Percentiles rank a stretch among this genome's conserved stretches.
phyloP scores from a whole-genome alignment of 2,329 filamentous ascomycete species.

The Aureobasidium subglaciale region DNA sequence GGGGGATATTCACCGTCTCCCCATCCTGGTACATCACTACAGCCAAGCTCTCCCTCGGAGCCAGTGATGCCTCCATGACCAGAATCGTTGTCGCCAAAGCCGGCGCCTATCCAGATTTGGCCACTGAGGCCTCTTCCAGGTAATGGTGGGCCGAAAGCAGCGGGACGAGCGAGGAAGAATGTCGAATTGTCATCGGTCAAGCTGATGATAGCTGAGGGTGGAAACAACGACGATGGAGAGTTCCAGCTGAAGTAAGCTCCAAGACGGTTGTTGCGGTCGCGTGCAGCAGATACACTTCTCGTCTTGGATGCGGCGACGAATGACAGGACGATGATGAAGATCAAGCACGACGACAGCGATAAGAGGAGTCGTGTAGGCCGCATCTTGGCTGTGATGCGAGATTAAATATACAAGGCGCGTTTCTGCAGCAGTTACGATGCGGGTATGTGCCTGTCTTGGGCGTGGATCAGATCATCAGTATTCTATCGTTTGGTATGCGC shows the following conservation, averaged over 20 bases:
- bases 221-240: slow-evolving; percentile 77
- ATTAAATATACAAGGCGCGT: background rate
- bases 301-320: slow-evolving; percentile 29
- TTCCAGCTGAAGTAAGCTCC: slow-evolving; percentile 42
- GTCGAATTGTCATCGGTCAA: slow-evolving; percentile 97
- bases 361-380: slow-evolving; percentile 36
- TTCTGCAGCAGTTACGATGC: background rate
- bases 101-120: slow-evolving; percentile 86
- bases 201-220: slow-evolving; percentile 90
- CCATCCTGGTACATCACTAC: slow-evolving; percentile 91
- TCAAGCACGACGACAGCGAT: slow-evolving; percentile 36
- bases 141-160: slow-evolving; percentile 80
- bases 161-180: slow-evolving; percentile 87
- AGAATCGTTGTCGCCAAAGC: slow-evolving; percentile 74
- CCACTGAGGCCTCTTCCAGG: slow-evolving; percentile 73
- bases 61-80: slow-evolving; percentile 48
- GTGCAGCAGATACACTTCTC: slow-evolving; percentile 9
- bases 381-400: slow-evolving; percentile 25
- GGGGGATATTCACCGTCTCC: slow-evolving; percentile 45
- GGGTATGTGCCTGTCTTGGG: slow-evolving; percentile 3
- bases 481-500: slow-evolving; percentile 8
- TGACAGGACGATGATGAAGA: slow-evolving; percentile 38
- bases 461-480: slow-evolving; percentile 4
- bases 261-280: slow-evolving; percentile 26
- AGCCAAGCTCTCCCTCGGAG: slow-evolving; percentile 80